Evolutionary conservation across 2,329 filamentous ascomycete genomes (phyloP).

Genomic region (Pyrenophora teres): DNA sequence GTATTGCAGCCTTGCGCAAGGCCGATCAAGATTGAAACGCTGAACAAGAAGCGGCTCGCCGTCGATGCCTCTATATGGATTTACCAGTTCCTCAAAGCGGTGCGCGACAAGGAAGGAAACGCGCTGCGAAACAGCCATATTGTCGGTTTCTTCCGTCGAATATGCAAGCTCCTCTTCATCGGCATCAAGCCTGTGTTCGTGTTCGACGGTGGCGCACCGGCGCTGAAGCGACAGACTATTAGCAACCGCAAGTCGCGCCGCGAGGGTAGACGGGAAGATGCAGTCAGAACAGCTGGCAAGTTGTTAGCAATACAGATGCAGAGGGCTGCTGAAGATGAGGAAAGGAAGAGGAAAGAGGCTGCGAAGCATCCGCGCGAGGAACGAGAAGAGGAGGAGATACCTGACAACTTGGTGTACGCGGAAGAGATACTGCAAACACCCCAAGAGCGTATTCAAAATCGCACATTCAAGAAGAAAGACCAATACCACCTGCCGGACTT

Average conservation of each 20-base stretch:
- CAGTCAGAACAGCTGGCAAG: constrained; percentile 86
- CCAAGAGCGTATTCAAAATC: constrained; percentile 72
- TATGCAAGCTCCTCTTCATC: constrained; percentile 96
- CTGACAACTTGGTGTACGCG: constrained; percentile 80
- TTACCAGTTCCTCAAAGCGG: constrained; percentile 98
- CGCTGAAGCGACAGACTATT: constrained; percentile 90
- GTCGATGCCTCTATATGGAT: constrained; percentile 99
- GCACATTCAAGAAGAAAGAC: constrained; percentile 88
- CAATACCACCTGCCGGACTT: constrained; percentile 93
- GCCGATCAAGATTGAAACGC: constrained; percentile 92
- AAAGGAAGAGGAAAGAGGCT: constrained; percentile 63
- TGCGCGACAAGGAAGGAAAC: constrained; percentile 97
- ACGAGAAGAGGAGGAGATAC: constrained; percentile 70
- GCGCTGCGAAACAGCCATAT: constrained; percentile 94
- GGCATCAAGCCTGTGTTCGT: constrained; percentile 97
- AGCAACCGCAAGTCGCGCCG: constrained; percentile 75
- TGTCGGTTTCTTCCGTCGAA: constrained; percentile 95
- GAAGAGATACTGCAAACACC: constrained; percentile 85
- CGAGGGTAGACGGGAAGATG: constrained; percentile 92
- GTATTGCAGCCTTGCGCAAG: constrained; percentile 93
- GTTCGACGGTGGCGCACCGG: constrained; percentile 93
- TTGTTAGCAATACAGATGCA: constrained; percentile 94
- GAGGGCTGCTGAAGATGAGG: constrained; percentile 83
- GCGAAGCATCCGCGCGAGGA: constrained; percentile 48
- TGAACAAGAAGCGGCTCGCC: constrained; percentile 94